Base-by-base conservation (phyloP, 441 rosid genomes). In the Dalechampia spathulata region DNA sequence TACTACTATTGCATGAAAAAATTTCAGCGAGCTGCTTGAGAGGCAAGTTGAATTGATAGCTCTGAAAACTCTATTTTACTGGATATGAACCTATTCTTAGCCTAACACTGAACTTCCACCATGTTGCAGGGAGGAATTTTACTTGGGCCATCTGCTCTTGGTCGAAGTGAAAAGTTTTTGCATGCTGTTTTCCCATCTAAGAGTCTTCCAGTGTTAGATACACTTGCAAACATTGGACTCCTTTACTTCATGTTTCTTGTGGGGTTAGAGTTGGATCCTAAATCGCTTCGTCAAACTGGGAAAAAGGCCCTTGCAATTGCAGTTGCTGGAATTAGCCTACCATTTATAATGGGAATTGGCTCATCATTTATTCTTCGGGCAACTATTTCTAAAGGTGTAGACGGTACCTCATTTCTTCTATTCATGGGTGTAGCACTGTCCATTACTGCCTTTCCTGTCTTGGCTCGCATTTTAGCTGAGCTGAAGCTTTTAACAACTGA, bases 341-440 rank as follows among this genome's bases (percentile, higher is more conserved):
- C 98, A 2, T 90, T 91, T 64, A 63, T 74, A n/a, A 51, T 91
- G 50, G 96, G 98, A 32, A 79, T 86, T 14, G 98, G 96, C 21
- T 52, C 82, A 21, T 87, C 98, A 0, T 74, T 72, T 8, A 60
- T 75, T 37, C 87, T 87, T 17, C 64, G 63, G 17, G 74, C 54
- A 30, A 79, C 81, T 4, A 80, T 87, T 38, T 65, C 82, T 9
- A 62, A 75, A 64, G 88, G 86, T 23, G 90, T 75, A 6, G 60
- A 73, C 41, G 70, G 64, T 22, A 55, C 85, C 1, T 75, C 95
- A 1, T 83, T 87, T 43, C 87, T 91, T 28, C 73, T 91, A 11
- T 91, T 91, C 83, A 87, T 91, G 90, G 98, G 98, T 9, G 96
- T 87, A 19, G 90, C 98, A 5, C 92, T 91, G 47, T 91, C 96